phyloP scores from a whole-genome alignment of 2,329 filamentous ascomycete genomes.

The Colletotrichum tofieldiae region DNA sequence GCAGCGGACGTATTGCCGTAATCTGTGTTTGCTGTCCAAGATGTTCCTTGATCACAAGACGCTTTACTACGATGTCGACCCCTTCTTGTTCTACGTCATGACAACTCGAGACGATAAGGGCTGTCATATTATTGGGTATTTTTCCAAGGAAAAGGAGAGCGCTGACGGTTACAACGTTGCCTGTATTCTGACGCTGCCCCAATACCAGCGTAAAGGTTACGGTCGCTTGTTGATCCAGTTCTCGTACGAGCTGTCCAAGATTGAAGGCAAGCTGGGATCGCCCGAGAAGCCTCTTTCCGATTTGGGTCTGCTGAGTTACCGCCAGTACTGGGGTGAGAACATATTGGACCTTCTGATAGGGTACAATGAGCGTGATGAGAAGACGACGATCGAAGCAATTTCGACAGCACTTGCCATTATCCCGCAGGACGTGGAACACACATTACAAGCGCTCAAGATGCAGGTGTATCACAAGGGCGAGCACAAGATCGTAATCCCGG shows the following conservation, averaged over 20 bases:
- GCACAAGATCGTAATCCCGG: slow-evolving; percentile 94
- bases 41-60: slow-evolving; percentile 99
- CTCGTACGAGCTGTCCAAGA: slow-evolving; percentile 95
- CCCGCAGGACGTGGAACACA: slow-evolving; percentile 96
- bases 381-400: slow-evolving; percentile 88
- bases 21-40: slow-evolving; percentile 93
- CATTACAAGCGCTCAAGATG: slow-evolving; percentile 94
- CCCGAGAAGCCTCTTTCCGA: slow-evolving; percentile 98
- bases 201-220: slow-evolving; percentile 96
- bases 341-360: slow-evolving; percentile 90
- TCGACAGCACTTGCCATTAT: slow-evolving; percentile 90
- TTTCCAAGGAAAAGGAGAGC: slow-evolving; percentile 98
- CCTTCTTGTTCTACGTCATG: slow-evolving; percentile 99
- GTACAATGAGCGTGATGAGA: slow-evolving; percentile 76
- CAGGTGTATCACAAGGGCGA: slow-evolving; percentile 96
- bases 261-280: slow-evolving; percentile 94
- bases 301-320: slow-evolving; percentile 91
- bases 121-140: slow-evolving; percentile 98
- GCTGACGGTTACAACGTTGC: slow-evolving; percentile 98
- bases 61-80: slow-evolving; percentile 99
- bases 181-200: slow-evolving; percentile 95
- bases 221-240: slow-evolving; percentile 96
- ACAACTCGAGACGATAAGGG: slow-evolving; percentile 89
- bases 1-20: slow-evolving; percentile 96
- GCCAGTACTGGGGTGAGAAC: slow-evolving; percentile 97